Evolutionary conservation across 1,284 basidiomycete species (phyloP), one percentile per base, ranked within the genome.

Genomic region (Boletus sp.): DNA sequence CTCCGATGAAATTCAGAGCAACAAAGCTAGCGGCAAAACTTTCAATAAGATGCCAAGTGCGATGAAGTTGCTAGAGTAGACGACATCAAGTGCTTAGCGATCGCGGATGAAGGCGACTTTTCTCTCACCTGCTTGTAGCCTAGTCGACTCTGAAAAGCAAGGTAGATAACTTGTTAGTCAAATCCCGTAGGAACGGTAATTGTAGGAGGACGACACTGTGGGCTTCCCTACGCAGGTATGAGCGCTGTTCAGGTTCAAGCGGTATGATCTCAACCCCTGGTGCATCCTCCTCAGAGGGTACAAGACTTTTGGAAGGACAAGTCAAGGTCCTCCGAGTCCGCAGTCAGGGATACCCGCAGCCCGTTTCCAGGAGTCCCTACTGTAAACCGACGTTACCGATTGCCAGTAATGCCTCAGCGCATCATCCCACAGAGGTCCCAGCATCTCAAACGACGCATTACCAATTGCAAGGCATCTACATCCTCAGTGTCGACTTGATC

Each of bases 141-240:
- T 50, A 91, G 76, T 46, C 72, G 77, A 72, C 75, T 78, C 90
- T 91, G 62, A 49, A 55, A 61, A 58, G 56, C 52, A 56, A 55
- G 52, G 17, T 37, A 32, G 44, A 41, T 26, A 52, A 47, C 26
- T n/a, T n/a, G 73, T 88, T 68, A 88, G 84, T 75, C 70, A 60
- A 55, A 60, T 66, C 72, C 72, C 71, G 60, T 51, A 54, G 64
- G 64, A 69, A 70, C 58, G 69, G 64, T 55, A 65, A 65, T 61
- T 65, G 60, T 59, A 67, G 68, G 73, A 78, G 72, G 77, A 85
- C 78, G 79, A 9, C 17, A 14, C 76, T 76, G 79, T 74, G 44
- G 85, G 84, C 85, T 89, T 90, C 88, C 88, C 88, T 91, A 88
- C 88, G 89, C 90, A 90, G 87, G 88, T 89, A 76, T 91, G 80